A percentile compares a stretch with the other conserved stretches of the same genome.
phyloP scores from a whole-genome alignment of 345 rosid genomes.

The Heritiera fomes region DNA sequence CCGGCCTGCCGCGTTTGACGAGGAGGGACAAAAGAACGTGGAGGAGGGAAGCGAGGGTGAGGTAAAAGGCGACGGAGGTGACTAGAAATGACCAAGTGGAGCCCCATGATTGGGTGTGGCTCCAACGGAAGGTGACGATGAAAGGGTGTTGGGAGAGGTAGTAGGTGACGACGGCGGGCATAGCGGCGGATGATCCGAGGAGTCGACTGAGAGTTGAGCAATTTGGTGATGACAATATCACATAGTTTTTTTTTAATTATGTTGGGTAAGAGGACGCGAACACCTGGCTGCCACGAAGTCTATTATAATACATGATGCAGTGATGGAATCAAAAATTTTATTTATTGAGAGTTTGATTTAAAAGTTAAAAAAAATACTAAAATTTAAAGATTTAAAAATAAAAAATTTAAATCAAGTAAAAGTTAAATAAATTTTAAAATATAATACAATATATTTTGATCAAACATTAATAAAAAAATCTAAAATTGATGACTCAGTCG shows the following conservation, averaged over 20 bases:
- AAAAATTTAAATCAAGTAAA: too few species aligned
- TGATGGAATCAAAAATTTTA: too few species aligned
- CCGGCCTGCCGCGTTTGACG: slow-evolving; percentile 40
- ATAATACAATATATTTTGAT: too few species aligned
- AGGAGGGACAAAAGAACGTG: slow-evolving; percentile 47
- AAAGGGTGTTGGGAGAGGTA: slow-evolving; percentile 83
- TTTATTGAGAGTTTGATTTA: too few species aligned
- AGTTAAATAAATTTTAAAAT: too few species aligned
- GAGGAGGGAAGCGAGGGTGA: slow-evolving; percentile 38
- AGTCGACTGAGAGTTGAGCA: background rate
- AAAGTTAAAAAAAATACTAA: too few species aligned
- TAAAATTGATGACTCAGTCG: too few species aligned
- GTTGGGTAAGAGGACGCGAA: background rate
- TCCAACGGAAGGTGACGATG: slow-evolving; percentile 79
- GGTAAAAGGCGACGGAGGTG: slow-evolving; percentile 57
- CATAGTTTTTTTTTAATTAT: background rate
- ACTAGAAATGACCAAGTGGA: slow-evolving; percentile 87
- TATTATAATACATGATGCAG: too few species aligned
- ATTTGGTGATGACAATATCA: background rate
- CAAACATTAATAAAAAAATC: too few species aligned
- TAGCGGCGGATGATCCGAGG: background rate
- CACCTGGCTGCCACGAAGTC: background rate
- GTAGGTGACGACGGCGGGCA: slow-evolving; percentile 38
- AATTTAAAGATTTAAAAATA: too few species aligned
- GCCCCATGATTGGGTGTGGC: slow-evolving; percentile 76